Conservation (phyloP, 768 basidiomycete genomes). For the Amanita inopinata region DNA sequence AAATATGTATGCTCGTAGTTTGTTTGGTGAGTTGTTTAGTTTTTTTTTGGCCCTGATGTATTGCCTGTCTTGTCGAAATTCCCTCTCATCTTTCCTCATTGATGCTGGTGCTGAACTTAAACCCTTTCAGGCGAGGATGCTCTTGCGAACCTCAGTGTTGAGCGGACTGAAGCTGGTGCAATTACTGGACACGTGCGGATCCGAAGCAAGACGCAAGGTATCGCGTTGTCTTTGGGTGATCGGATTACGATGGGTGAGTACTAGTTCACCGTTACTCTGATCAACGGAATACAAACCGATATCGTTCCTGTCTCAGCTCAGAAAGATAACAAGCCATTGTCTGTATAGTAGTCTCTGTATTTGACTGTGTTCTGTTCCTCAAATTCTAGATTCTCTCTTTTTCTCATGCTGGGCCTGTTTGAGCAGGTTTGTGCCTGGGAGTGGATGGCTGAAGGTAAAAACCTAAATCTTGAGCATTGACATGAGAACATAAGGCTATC, state of each 20-base stretch:
- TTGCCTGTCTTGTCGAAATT: background rate
- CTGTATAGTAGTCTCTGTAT: slow-evolving; percentile 19
- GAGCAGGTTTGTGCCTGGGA: background rate
- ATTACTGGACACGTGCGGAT: slow-evolving; percentile 94
- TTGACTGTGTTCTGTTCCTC: background rate
- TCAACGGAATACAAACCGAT: background rate
- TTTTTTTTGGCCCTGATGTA: background rate
- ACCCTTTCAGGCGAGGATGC: slow-evolving; percentile 79
- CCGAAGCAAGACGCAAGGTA: slow-evolving; percentile 95
- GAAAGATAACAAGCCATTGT: slow-evolving; percentile 29
- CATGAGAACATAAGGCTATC: too few relatives aligned
- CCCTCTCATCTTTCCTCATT: background rate
- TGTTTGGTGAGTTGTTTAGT: slow-evolving; percentile 64
- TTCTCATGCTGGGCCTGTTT: too few relatives aligned
- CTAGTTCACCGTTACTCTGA: background rate
- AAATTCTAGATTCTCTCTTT: background rate
- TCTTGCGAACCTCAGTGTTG: slow-evolving; percentile 88
- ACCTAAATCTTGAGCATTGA: background rate
- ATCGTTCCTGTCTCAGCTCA: slow-evolving; percentile 21
- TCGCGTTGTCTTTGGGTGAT: slow-evolving; percentile 90
- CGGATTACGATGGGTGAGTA: slow-evolving; percentile 59
- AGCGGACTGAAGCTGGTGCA: slow-evolving; percentile 70
- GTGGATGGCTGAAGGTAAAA: background rate
- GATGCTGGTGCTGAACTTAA: background rate
- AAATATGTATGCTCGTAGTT: slow-evolving; percentile 90